A percentile compares a stretch with the other conserved stretches of the same genome.
Evolutionary conservation across 306 rosid genomes (phyloP).

Genomic region (Quercus gilva): DNA sequence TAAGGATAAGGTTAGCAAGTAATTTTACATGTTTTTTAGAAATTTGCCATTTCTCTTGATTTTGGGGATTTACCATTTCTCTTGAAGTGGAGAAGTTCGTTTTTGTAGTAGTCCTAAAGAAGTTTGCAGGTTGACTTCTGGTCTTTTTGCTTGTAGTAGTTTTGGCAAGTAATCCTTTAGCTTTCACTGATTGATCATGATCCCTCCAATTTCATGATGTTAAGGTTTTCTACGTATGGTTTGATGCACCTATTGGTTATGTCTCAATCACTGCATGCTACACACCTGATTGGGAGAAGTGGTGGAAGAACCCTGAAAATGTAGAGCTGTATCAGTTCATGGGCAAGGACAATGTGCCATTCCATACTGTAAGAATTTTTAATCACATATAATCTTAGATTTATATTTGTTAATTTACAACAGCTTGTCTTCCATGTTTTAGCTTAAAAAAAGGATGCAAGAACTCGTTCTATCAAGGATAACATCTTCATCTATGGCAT

Average conservation of each 20-base stretch:
- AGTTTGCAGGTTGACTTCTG: background rate
- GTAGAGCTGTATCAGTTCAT: constrained; percentile 93
- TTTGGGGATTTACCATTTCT: background rate
- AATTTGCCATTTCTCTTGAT: background rate
- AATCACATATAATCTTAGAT: background rate
- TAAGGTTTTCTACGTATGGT: constrained; percentile 98
- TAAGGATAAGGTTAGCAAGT: constrained; percentile 65
- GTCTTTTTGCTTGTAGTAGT: background rate
- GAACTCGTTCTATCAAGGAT: background rate
- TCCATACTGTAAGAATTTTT: constrained; percentile 80
- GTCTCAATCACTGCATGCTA: constrained; percentile 89
- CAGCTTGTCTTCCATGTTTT: background rate
- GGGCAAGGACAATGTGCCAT: constrained; percentile 99
- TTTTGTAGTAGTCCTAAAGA: background rate
- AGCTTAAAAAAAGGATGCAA: background rate
- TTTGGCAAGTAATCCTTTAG: background rate
- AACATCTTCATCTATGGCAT: background rate
- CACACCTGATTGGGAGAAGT: constrained; percentile 88
- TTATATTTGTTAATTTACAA: background rate
- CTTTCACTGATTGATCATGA: background rate
- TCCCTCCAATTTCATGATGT: constrained; percentile 2
- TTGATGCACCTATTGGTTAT: constrained; percentile 97
- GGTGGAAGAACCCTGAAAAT: constrained; percentile 98
- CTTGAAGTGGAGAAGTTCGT: background rate
- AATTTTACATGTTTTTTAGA: background rate